Conservation (phyloP, 305 asterid genomes). For the Solanum hybrid region DNA sequence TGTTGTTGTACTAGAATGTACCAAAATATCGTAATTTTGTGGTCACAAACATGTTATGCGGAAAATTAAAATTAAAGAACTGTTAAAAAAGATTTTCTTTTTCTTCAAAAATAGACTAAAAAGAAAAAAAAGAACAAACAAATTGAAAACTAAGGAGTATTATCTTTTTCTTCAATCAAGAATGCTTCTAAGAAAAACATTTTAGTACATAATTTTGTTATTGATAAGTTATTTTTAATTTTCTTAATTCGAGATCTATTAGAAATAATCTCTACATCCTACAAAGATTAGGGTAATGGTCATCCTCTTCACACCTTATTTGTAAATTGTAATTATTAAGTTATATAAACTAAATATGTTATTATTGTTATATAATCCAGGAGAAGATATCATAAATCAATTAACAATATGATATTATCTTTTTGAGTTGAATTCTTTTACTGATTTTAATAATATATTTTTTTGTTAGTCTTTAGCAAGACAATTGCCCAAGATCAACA, state of each 20-base stretch:
- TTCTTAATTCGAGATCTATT: not conserved
- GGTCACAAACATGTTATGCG: fast-evolving
- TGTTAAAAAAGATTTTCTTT: not conserved
- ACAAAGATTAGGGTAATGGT: not conserved
- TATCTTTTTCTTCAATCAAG: not conserved
- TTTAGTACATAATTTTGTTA: not conserved
- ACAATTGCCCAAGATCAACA: not conserved
- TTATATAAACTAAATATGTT: not conserved
- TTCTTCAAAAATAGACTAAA: not conserved
- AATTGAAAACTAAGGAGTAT: not conserved
- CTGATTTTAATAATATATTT: not conserved
- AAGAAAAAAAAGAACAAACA: not conserved
- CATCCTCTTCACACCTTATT: not conserved
- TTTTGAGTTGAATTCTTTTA: not conserved
- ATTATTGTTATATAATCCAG: not conserved
- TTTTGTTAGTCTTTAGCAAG: not conserved
- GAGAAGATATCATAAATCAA: not conserved
- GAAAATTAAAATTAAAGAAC: not conserved
- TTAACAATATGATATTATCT: not conserved
- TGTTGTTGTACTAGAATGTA: not conserved
- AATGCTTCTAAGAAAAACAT: not conserved
- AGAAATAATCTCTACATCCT: not conserved
- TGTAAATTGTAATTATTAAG: not conserved
- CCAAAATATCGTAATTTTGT: not conserved
- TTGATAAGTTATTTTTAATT: not conserved